Percentiles rank a stretch among this genome's conserved stretches.
Conservation (phyloP, 345 rosid genomes). For the Euphorbia tirucalli region DNA sequence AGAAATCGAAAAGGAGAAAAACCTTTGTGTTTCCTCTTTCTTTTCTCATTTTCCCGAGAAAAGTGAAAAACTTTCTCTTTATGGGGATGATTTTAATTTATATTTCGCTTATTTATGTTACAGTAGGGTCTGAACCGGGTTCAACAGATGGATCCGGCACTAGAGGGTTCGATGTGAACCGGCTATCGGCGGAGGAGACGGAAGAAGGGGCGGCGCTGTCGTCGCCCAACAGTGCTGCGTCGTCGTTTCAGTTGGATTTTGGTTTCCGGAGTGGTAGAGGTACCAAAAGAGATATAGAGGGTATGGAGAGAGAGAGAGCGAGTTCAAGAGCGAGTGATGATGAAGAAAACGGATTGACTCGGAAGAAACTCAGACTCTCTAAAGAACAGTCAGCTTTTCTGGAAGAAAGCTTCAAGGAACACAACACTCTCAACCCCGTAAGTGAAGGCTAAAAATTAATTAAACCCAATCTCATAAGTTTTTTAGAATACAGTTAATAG, state of each 20-base stretch:
- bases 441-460: conserved; percentile 15
- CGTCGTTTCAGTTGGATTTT: conserved; percentile 83
- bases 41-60: too few species aligned
- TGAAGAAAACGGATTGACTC: conserved; percentile 78
- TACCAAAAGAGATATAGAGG: conserved; percentile 52
- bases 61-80: background rate
- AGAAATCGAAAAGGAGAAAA: background rate
- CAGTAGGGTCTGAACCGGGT: conserved; percentile 43
- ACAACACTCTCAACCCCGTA: conserved; percentile 84
- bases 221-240: conserved; percentile 77
- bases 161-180: conserved; percentile 51
- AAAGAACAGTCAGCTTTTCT: conserved; percentile 93
- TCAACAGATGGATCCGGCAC: conserved; percentile 26
- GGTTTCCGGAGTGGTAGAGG: conserved; percentile 49
- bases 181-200: conserved; percentile 42
- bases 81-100: too few species aligned
- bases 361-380: conserved; percentile 93
- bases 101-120: background rate
- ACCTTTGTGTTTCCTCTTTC: background rate
- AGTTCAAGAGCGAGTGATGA: conserved; percentile 73
- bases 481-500: background rate
- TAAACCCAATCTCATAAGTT: background rate
- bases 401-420: conserved; percentile 91
- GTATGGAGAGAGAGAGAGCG: conserved; percentile 24
- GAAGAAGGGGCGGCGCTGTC: conserved; percentile 55